phyloP scores from a whole-genome alignment of 176 grass and related monocot species.

The Avena sativa region DNA sequence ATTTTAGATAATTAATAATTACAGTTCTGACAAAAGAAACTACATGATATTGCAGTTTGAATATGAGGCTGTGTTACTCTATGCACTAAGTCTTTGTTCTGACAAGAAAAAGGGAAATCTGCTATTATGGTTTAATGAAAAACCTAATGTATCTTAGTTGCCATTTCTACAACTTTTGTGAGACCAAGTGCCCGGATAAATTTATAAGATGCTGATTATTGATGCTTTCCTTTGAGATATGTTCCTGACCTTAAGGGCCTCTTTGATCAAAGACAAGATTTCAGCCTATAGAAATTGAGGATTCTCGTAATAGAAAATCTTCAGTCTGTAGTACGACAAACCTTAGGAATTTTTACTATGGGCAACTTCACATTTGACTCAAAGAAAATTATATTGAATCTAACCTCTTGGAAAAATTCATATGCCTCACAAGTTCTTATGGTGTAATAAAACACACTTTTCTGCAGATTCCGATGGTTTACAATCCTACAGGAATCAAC shows the following conservation, averaged over 20 bases:
- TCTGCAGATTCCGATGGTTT: neutral
- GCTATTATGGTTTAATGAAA: constrained; percentile 25
- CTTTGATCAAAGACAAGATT: neutral
- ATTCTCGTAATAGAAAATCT: neutral
- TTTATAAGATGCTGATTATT: neutral
- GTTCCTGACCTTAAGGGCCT: constrained; percentile 7
- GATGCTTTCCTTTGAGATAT: constrained; percentile 35
- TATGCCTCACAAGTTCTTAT: neutral
- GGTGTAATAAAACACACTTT: neutral
- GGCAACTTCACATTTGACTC: neutral
- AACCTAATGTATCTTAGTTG: neutral
- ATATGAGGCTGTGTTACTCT: neutral
- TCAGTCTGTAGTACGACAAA: neutral
- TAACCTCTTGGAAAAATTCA: neutral
- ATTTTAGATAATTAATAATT: constrained; percentile 15
- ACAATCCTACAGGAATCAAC: neutral
- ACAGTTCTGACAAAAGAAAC: neutral
- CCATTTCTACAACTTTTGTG: neutral
- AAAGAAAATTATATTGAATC: neutral
- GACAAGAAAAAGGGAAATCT: neutral
- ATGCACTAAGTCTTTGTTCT: constrained; percentile 13
- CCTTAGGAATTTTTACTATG: neutral
- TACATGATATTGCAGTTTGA: constrained; percentile 17
- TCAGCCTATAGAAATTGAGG: neutral
- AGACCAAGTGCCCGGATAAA: neutral